Conservation (phyloP, 2,329 filamentous ascomycete species). For the Camillea tinctor region DNA sequence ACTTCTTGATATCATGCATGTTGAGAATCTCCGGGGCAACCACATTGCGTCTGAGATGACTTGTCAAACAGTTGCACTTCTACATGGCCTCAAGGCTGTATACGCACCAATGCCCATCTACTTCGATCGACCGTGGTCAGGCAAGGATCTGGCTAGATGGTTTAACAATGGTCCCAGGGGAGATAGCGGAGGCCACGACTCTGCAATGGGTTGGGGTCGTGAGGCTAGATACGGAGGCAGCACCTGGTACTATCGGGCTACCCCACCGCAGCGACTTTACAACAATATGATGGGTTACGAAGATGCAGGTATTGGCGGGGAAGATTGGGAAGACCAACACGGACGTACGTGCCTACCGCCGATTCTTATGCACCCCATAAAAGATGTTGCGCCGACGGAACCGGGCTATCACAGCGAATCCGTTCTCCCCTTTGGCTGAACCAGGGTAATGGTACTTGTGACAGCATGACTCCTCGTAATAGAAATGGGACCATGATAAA, state of each 20-base stretch:
- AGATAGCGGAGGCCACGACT: slow-evolving; percentile 52
- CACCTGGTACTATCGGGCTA: slow-evolving; percentile 61
- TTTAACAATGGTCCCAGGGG: slow-evolving; percentile 60
- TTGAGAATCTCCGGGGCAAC: slow-evolving; percentile 70
- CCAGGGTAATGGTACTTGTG: not conserved
- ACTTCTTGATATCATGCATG: slow-evolving; percentile 74
- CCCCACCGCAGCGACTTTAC: slow-evolving; percentile 56
- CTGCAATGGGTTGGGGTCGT: slow-evolving; percentile 58
- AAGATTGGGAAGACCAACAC: slow-evolving; percentile 54
- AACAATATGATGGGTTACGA: slow-evolving; percentile 64
- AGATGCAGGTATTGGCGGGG: slow-evolving; percentile 54
- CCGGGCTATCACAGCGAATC: slow-evolving; percentile 43
- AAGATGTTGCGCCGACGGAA: slow-evolving; percentile 53
- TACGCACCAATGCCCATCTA: slow-evolving; percentile 78
- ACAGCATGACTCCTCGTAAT: not conserved
- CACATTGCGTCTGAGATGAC: slow-evolving; percentile 82
- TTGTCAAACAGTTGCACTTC: slow-evolving; percentile 67
- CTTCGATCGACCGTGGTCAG: slow-evolving; percentile 71
- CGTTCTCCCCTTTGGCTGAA: slow-evolving; percentile 35
- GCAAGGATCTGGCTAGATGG: slow-evolving; percentile 52
- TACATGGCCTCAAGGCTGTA: slow-evolving; percentile 77
- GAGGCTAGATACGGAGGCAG: slow-evolving; percentile 57
- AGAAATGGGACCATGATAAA: not conserved
- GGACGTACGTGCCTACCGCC: slow-evolving; percentile 59
- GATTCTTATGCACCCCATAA: slow-evolving; percentile 59